Base-by-base conservation (phyloP, 768 basidiomycete species). In the Baorangia bicolor region DNA sequence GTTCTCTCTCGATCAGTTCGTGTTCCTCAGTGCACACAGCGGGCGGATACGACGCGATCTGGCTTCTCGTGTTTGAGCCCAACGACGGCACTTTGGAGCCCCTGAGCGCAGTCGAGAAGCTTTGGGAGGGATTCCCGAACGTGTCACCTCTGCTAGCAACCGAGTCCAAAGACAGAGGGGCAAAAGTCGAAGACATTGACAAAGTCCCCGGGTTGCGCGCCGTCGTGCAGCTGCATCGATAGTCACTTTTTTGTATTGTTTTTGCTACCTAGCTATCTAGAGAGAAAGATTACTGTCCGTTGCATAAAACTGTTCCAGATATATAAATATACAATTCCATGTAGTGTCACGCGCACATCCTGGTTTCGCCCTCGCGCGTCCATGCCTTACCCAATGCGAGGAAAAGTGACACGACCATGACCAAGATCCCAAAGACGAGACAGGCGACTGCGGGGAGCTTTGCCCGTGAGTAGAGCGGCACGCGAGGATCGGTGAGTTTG, bases 41-140 rank as follows among this genome's bases (percentile, higher is more conserved):
- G 49, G 97, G 97, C 11, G 97, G 97, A 2, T 98, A 91, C 71
- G 97, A 99, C 68, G 97, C 97, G 8, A 83, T 98, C 55, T 98
- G 94, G 93, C 76, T 99, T 6, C 82, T 99, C 16, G 83, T 94
- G 18, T 81, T 89, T 64, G 86, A 89, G 44, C 80, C 84, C 35
- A 63, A 74, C 57, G 71, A 73, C 45, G 72, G 75, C 39, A 72
- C 78, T 10, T 75, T 78, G 56, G 74, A 80, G 62, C 85, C 90
- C 3, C 67, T 83, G 25, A 69, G 78, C 30, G 81, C 83, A 23
- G 77, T 94, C 43, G 87, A 92, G 69, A 74, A 76, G 51, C 75
- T 86, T 7, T 94, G 92, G 92, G 74, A 75, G 51, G 72, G 65
- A 33, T 90, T 87, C 72, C 62, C 66, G 1, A 77, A 74, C 56